phyloP scores from a whole-genome alignment of 192 early-diverging fungal species.

The Coemansia sp. region DNA sequence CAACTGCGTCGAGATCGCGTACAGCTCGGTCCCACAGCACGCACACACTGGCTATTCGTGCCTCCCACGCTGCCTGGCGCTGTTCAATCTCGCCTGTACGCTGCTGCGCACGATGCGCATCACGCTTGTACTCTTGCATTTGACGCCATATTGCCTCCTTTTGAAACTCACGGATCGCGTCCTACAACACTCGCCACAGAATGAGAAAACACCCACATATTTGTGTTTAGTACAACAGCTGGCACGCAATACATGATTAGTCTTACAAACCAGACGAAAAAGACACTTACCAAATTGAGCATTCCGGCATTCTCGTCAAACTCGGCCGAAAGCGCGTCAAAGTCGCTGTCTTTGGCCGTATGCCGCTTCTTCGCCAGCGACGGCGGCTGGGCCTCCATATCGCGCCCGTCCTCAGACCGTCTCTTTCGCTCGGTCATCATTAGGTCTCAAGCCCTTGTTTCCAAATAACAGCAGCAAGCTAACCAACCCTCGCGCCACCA shows the following conservation, averaged over 20 bases:
- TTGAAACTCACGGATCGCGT: slow-evolving; percentile 57
- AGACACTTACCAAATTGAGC: slow-evolving; percentile 44
- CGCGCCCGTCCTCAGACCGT: slow-evolving; percentile 51
- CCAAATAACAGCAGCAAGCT: not conserved
- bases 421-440: slow-evolving; percentile 56
- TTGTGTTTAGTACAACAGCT: not conserved
- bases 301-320: slow-evolving; percentile 48
- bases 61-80: slow-evolving; percentile 49
- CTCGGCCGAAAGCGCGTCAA: slow-evolving; percentile 33
- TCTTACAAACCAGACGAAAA: not conserved
- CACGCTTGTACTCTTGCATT: slow-evolving; percentile 66
- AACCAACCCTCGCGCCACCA: not conserved
- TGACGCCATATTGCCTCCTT: slow-evolving; percentile 69
- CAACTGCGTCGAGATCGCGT: slow-evolving; percentile 33
- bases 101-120: slow-evolving; percentile 51
- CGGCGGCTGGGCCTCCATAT: slow-evolving; percentile 44
- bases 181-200: slow-evolving; percentile 20
- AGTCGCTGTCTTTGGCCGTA: slow-evolving; percentile 44
- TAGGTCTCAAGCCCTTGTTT: not conserved
- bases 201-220: not conserved
- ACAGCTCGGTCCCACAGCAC: slow-evolving; percentile 55
- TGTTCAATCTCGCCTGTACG: slow-evolving; percentile 47
- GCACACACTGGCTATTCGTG: slow-evolving; percentile 48
- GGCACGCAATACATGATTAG: not conserved
- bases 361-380: slow-evolving; percentile 50